These are phyloP conservation scores for Apiotrichum laibachii DNA, from an alignment of 1,284 basidiomycete genomes.

Conservation along the genomic window DNA sequence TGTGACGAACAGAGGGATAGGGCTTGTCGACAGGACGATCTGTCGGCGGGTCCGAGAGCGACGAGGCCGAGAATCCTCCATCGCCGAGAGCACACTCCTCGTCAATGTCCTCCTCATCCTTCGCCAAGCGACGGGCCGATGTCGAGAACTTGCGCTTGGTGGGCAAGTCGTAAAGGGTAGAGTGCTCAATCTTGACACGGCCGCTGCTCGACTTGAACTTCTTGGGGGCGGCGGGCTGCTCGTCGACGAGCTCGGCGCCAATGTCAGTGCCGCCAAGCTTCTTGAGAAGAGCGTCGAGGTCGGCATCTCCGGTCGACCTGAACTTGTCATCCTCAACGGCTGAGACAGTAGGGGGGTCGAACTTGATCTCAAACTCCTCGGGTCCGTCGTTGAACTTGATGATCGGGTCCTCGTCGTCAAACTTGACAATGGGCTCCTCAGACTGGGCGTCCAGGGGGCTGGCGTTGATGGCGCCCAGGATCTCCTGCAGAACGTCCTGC, in stretches of 20 bases:
- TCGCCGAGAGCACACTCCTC: slow-evolving; percentile 3
- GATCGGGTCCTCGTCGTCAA: not conserved
- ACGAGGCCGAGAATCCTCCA: not conserved
- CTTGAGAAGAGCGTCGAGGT: slow-evolving; percentile 9
- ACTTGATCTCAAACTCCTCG: not conserved
- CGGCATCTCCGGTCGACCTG: slow-evolving; percentile 7
- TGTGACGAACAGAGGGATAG: not conserved
- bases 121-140: too few species aligned
- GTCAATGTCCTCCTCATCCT: not conserved
- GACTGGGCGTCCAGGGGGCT: not conserved
- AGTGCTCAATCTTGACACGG: not conserved
- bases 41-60: not conserved
- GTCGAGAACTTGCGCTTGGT: slow-evolving; percentile 9
- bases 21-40: not conserved
- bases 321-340: slow-evolving; percentile 5
- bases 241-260: slow-evolving; percentile 4
- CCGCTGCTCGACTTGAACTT: not conserved
- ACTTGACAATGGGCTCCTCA: not conserved
- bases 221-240: not conserved
- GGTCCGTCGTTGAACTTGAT: not conserved
- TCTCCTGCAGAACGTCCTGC: slow-evolving; percentile 1
- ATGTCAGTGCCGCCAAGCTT: slow-evolving; percentile 2
- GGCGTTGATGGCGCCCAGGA: not conserved
- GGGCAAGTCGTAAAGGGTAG: not conserved
- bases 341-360: not conserved